phyloP scores from a whole-genome alignment of 805 yeast species.

The Ogataea haglerorum region DNA sequence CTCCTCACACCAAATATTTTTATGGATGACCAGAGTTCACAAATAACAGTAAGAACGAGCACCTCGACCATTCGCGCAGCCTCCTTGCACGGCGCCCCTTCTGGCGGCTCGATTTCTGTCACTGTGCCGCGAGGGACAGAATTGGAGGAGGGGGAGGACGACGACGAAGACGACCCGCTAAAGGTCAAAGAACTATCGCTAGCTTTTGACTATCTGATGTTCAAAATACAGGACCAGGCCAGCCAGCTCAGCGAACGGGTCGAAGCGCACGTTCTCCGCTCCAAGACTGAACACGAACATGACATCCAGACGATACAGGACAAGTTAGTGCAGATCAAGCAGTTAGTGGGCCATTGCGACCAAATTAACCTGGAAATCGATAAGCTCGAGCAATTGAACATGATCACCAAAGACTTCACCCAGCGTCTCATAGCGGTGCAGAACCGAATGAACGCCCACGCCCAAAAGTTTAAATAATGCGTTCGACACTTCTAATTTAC shows the following conservation, averaged over 20 bases:
- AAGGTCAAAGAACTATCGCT: slow-evolving; percentile 57
- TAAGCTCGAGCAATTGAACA: slow-evolving; percentile 32
- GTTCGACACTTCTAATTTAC: slow-evolving; percentile 6
- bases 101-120: slow-evolving; percentile 10
- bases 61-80: slow-evolving; percentile 19
- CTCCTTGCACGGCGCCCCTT: slow-evolving; percentile 14
- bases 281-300: slow-evolving; percentile 22
- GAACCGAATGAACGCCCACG: slow-evolving; percentile 15
- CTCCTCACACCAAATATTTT: slow-evolving; percentile 6
- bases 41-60: slow-evolving; percentile 18
- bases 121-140: background rate
- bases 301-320: slow-evolving; percentile 22
- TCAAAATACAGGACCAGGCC: slow-evolving; percentile 57
- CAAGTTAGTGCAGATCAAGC: slow-evolving; percentile 19
- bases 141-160: slow-evolving; percentile 33
- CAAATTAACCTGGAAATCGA: slow-evolving; percentile 30
- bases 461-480: slow-evolving; percentile 13
- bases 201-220: slow-evolving; percentile 62
- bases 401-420: slow-evolving; percentile 31
- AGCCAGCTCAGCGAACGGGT: slow-evolving; percentile 35
- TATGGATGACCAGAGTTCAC: slow-evolving; percentile 23
- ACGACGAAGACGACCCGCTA: slow-evolving; percentile 55
- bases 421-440: slow-evolving; percentile 25
- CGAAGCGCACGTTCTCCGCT: slow-evolving; percentile 24
- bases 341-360: slow-evolving; percentile 25